Conservation (phyloP, 805 yeast species). For the Monosporozyma siamensis region DNA sequence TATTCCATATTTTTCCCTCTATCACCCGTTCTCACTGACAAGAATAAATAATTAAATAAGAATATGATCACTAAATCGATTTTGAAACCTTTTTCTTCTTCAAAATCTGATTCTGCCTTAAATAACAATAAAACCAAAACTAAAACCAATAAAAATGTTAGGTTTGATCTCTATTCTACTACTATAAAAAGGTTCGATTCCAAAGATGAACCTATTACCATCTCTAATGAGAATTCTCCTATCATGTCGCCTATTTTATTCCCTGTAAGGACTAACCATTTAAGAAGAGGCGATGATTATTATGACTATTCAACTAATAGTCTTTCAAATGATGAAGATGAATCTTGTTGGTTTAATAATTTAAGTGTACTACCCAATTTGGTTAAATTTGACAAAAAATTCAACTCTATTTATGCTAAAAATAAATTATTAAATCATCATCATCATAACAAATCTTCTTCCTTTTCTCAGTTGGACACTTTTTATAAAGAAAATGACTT, state of each 20-base stretch:
- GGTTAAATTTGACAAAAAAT: constrained; percentile 7
- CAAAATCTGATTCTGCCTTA: not conserved
- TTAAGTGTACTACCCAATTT: constrained; percentile 6
- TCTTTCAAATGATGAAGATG: constrained; percentile 3
- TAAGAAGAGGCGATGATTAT: not conserved
- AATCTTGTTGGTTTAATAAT: constrained; percentile 13
- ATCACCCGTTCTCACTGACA: too few species aligned
- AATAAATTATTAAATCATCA: constrained; percentile 3
- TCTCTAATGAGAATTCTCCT: constrained; percentile 46
- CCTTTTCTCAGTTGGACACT: not conserved
- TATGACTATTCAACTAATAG: not conserved
- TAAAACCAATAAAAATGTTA: constrained; percentile 38
- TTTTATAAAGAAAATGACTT: constrained; percentile 2
- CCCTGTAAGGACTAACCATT: constrained; percentile 5
- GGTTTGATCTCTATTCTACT: constrained; percentile 53
- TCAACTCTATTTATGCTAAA: constrained; percentile 1
- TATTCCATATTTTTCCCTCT: too few species aligned
- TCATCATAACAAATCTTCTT: not conserved
- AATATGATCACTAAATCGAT: not conserved
- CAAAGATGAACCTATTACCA: constrained; percentile 50
- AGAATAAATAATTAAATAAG: not conserved
- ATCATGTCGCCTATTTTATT: constrained; percentile 14
- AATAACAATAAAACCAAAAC: not conserved
- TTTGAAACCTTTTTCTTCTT: not conserved
- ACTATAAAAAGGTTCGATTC: constrained; percentile 59